These are phyloP conservation scores for Amanita polypyramis DNA, from an alignment of 768 basidiomycete genomes.

Conservation along the genomic window DNA sequence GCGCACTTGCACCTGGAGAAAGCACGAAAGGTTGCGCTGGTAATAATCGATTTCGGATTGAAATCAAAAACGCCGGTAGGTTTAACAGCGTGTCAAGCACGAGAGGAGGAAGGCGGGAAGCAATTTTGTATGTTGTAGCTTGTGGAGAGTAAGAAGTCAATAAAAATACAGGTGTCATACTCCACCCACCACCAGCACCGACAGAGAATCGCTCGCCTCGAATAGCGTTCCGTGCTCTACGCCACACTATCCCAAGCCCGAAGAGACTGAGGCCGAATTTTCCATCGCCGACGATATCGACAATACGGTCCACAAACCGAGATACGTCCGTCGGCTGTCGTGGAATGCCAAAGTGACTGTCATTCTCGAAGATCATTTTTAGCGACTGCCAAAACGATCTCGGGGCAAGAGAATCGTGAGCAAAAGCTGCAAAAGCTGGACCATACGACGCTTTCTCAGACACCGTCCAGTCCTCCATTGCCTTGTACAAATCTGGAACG, in stretches of 20 bases:
- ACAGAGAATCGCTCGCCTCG: slow-evolving; percentile 61
- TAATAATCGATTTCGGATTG: slow-evolving; percentile 49
- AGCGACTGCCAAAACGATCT: slow-evolving; percentile 21
- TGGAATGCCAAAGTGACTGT: slow-evolving; percentile 27
- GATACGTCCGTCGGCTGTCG: slow-evolving; percentile 47
- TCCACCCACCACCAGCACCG: slow-evolving; percentile 65
- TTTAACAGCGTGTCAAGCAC: slow-evolving; percentile 56
- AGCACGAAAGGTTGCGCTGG: slow-evolving; percentile 35
- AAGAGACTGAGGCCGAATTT: slow-evolving; percentile 31
- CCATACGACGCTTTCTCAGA: slow-evolving; percentile 69
- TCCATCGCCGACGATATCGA: slow-evolving; percentile 51
- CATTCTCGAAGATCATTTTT: slow-evolving; percentile 25
- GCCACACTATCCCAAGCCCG: slow-evolving; percentile 35
- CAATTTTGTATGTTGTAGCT: slow-evolving; percentile 63
- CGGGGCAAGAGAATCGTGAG: slow-evolving; percentile 20
- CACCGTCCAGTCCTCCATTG: slow-evolving; percentile 64
- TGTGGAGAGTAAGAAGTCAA: slow-evolving; percentile 7
- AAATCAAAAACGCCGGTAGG: slow-evolving; percentile 56
- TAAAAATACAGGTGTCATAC: neutral
- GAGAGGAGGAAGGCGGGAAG: slow-evolving; percentile 57
- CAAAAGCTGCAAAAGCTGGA: slow-evolving; percentile 47
- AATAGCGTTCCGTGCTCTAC: slow-evolving; percentile 43
- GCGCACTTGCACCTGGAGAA: slow-evolving; percentile 20
- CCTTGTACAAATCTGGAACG: slow-evolving; percentile 24
- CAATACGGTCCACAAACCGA: slow-evolving; percentile 47